Percentiles rank a stretch among this genome's conserved stretches.
These are phyloP conservation scores for Adiantum capillusveneris DNA, from an alignment of 75 land plant species.

Conservation along the genomic window DNA sequence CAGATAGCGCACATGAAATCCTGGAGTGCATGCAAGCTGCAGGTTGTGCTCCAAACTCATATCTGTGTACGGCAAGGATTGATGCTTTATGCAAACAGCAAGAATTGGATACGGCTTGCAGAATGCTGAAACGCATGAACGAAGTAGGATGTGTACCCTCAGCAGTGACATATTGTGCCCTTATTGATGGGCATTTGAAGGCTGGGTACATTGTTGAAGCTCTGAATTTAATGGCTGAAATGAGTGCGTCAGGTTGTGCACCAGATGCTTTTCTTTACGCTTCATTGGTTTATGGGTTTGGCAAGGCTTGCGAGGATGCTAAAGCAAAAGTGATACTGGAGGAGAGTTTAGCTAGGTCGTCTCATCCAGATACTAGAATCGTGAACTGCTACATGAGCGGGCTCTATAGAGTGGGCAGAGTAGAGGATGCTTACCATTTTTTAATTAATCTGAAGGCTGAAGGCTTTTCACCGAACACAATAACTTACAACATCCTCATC, in stretches of 20 bases:
- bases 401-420: neutral
- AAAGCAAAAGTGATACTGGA: neutral
- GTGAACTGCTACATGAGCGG: neutral
- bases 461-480: slow-evolving; percentile 2
- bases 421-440: slow-evolving; percentile 5
- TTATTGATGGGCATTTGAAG: slow-evolving; percentile 76
- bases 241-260: slow-evolving; percentile 33
- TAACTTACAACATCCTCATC: slow-evolving; percentile 10
- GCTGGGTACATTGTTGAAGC: slow-evolving; percentile 55
- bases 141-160: slow-evolving; percentile 43
- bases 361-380: neutral
- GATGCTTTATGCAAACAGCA: slow-evolving; percentile 66
- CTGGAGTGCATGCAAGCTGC: slow-evolving; percentile 55
- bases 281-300: neutral
- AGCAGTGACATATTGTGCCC: slow-evolving; percentile 55
- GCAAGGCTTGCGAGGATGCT: slow-evolving; percentile 3
- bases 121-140: slow-evolving; percentile 47
- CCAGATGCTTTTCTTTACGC: slow-evolving; percentile 14
- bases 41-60: slow-evolving; percentile 53
- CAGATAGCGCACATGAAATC: slow-evolving; percentile 51
- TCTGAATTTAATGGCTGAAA: slow-evolving; percentile 42
- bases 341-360: neutral
- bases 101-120: slow-evolving; percentile 52
- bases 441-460: slow-evolving; percentile 2
- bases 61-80: slow-evolving; percentile 53